Evolutionary conservation across 2,329 filamentous ascomycete genomes (phyloP), one percentile per base, ranked within the genome.

Genomic region (Fusarium devonianum): DNA sequence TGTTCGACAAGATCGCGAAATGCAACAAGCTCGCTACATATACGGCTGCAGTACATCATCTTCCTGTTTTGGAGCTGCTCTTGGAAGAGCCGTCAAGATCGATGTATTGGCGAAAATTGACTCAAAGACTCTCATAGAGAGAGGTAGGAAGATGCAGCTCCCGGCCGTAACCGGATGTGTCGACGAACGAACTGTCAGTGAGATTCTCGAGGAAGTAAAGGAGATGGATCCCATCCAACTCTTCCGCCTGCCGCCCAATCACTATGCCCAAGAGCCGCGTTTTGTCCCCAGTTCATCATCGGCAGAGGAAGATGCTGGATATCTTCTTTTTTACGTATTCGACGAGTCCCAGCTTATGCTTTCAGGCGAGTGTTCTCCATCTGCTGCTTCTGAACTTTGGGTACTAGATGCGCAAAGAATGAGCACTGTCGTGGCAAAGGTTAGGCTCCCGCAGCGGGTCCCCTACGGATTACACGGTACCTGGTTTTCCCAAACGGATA

Each of bases 401-500:
- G 74, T 89, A 11, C 76, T 90, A 21, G 79, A 89, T 61, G 86
- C 86, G 0, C 78, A 66, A 51, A 74, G 75, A 3, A 89, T 90
- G 86, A 74, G 66, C 17, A 75, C 82, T 3, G 73, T 89, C 0
- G 75, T 87, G 4, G 82, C 79, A 5, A 78, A 75, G 49, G 75
- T 90, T 4, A 69, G 71, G 14, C 69, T 90, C 23, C 86, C 85
- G 3, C 85, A 88, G 58, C 70, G 87, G 10, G 85, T 90, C 1
- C 86, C 87, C 0, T 90, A 90, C 60, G 86, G 87, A 0, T 68
- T 90, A 37, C 87, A 88, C 64, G 84, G 83, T 4, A 75, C 73
- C 6, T 88, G 84, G 82, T 86, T 87, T 44, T 70, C 73, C 0
- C 76, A 80, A 46, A 71, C 76, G 3, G 74, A 84, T 50, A 77